Evolutionary conservation across 805 yeast genomes (phyloP).

Genomic region (Barnettozyma wickerhamii): DNA sequence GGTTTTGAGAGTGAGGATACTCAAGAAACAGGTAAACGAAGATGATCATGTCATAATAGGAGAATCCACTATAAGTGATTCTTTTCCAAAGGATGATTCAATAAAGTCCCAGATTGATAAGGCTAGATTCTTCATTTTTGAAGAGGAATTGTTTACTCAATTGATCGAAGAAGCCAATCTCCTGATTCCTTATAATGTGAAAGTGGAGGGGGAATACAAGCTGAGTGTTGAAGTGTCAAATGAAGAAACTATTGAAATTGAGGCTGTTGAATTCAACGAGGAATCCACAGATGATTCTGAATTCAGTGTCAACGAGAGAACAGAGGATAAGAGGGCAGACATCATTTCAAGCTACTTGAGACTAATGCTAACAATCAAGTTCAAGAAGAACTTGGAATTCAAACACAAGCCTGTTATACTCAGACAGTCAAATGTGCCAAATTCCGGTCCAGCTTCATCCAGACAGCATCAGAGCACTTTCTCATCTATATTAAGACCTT

Average conservation of each 20-base stretch:
- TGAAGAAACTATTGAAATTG: slow-evolving; percentile 68
- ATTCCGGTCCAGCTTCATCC: not conserved
- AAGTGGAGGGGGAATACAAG: slow-evolving; percentile 56
- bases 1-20: slow-evolving; percentile 55
- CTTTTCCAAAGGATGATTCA: slow-evolving; percentile 26
- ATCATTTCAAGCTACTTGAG: slow-evolving; percentile 29
- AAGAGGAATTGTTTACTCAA: slow-evolving; percentile 81
- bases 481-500: slow-evolving; percentile 48
- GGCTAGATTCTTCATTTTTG: slow-evolving; percentile 76
- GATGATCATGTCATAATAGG: slow-evolving; percentile 54
- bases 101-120: slow-evolving; percentile 55
- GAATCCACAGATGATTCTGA: slow-evolving; percentile 33
- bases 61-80: slow-evolving; percentile 36
- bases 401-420: slow-evolving; percentile 21
- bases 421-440: slow-evolving; percentile 5
- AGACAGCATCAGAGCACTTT: slow-evolving; percentile 31
- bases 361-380: slow-evolving; percentile 33
- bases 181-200: slow-evolving; percentile 65
- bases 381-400: slow-evolving; percentile 32
- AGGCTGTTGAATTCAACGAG: slow-evolving; percentile 43
- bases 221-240: slow-evolving; percentile 56
- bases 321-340: slow-evolving; percentile 35
- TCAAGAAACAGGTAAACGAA: slow-evolving; percentile 47
- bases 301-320: slow-evolving; percentile 23
- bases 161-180: slow-evolving; percentile 70